Conservation (phyloP, 225 moss, liverwort and hornwort species). For the Thuidium tamariscinum region DNA sequence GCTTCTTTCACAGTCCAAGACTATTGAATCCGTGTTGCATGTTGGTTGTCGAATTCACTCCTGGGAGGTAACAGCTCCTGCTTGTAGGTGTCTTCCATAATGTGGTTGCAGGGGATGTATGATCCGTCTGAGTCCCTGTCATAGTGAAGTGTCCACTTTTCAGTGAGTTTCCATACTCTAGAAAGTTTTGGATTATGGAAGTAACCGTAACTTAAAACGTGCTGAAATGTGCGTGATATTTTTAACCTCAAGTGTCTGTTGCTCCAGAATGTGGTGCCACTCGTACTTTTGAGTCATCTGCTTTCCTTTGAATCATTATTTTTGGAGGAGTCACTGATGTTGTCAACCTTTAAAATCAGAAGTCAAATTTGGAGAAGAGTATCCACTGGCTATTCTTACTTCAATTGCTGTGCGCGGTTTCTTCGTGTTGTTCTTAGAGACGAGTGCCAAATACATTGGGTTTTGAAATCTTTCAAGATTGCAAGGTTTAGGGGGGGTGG, state of each 20-base stretch:
- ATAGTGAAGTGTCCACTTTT: neutral
- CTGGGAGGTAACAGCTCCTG: constrained; percentile 16
- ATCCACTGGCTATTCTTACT: neutral
- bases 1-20: constrained; percentile 46
- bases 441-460: neutral
- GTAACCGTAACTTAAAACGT: neutral
- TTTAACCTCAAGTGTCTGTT: neutral
- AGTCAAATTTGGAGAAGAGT: neutral
- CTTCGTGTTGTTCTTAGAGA: neutral
- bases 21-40: constrained; percentile 49
- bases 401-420: neutral
- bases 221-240: neutral
- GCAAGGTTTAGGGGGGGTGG: neutral
- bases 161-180: neutral
- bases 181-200: neutral
- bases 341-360: neutral
- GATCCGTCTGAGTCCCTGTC: neutral
- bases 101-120: neutral
- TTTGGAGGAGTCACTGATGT: neutral
- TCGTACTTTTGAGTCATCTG: neutral
- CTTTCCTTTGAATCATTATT: neutral
- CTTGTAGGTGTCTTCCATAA: neutral
- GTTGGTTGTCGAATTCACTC: constrained; percentile 44
- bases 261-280: neutral
- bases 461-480: neutral